Percentiles rank a stretch among this genome's conserved stretches.
Conservation (phyloP, 164 flowering plant species). For the Sextonia rubra region DNA sequence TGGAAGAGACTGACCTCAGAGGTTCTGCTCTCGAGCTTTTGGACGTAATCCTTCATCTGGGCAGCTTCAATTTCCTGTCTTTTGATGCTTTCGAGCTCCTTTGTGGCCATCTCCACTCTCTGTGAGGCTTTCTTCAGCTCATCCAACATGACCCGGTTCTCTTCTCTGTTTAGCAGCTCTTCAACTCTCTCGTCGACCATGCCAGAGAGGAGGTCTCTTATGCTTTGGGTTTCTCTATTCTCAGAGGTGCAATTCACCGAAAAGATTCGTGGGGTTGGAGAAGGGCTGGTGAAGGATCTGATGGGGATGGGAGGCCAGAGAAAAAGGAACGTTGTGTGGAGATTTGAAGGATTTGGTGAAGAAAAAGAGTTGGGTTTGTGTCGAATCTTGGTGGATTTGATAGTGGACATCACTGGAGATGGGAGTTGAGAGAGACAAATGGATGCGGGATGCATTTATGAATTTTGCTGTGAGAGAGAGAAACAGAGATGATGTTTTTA, state of each 20-base stretch:
- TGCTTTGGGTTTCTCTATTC: constrained; percentile 12
- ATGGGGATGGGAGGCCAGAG: constrained; percentile 1
- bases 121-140: constrained; percentile 66
- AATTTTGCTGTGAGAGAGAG: not conserved
- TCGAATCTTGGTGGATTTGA: not conserved
- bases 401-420: not conserved
- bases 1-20: constrained; percentile 50
- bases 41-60: constrained; percentile 44
- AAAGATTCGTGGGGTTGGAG: not conserved
- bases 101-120: constrained; percentile 73
- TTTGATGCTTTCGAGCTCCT: constrained; percentile 67
- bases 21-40: constrained; percentile 48
- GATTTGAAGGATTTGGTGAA: constrained; percentile 1
- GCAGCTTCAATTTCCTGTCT: constrained; percentile 63
- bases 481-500: too few species aligned
- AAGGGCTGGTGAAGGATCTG: constrained; percentile 5
- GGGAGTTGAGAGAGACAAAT: not conserved
- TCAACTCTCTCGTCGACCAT: constrained; percentile 66
- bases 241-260: constrained; percentile 39
- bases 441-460: not conserved
- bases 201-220: constrained; percentile 49
- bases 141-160: constrained; percentile 63
- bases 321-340: not conserved
- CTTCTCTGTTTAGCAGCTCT: constrained; percentile 9
- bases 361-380: not conserved